Evolutionary conservation across 768 basidiomycete species (phyloP).

Genomic region (Hygrocybe coccinea): DNA sequence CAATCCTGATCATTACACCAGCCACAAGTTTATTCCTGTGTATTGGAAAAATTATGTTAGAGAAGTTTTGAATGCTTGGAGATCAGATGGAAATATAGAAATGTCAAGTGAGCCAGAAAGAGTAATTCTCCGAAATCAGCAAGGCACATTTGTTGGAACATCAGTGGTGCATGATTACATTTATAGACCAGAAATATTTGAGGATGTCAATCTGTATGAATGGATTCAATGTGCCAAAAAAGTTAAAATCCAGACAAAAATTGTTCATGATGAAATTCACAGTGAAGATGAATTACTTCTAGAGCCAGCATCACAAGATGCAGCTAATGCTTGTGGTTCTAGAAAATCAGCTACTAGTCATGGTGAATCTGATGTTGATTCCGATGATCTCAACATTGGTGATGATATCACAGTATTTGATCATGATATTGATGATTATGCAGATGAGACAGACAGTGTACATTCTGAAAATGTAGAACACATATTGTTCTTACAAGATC

Average conservation of each 20-base stretch:
- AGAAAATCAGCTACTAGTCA: too few relatives aligned
- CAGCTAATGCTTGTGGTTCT: too few relatives aligned
- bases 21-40: too few relatives aligned
- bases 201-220: constrained; percentile 27
- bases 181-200: constrained; percentile 18
- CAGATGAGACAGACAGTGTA: neutral
- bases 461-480: neutral
- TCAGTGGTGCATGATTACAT: constrained; percentile 19
- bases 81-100: too few relatives aligned
- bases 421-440: constrained; percentile 28
- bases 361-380: neutral
- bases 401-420: neutral
- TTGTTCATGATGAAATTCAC: too few relatives aligned
- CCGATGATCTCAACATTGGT: neutral
- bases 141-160: too few relatives aligned
- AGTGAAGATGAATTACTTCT: too few relatives aligned
- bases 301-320: too few relatives aligned
- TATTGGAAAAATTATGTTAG: constrained; percentile 11
- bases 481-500: constrained; percentile 6
- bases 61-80: constrained; percentile 20
- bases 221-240: constrained; percentile 15
- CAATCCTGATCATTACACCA: too few relatives aligned
- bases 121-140: neutral
- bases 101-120: too few relatives aligned
- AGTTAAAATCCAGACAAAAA: constrained; percentile 1